Conservation (phyloP, 495 filamentous ascomycete genomes). For the Thermochaetoides thermophila region DNA sequence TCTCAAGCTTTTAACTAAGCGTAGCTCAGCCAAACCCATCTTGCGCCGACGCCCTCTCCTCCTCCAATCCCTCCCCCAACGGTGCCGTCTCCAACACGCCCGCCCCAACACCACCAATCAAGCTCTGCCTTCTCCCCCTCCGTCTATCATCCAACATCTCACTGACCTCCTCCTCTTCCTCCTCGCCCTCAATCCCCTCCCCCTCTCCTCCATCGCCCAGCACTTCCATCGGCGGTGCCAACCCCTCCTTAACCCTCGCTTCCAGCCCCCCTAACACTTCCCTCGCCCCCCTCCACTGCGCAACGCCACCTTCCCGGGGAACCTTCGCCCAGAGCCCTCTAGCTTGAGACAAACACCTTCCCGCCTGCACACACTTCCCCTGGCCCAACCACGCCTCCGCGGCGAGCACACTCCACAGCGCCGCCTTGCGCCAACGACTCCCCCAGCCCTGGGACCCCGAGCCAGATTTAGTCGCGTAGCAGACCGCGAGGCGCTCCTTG, state of each 20-base stretch:
- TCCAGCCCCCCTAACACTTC: conserved; percentile 51
- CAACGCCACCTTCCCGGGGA: conserved; percentile 38
- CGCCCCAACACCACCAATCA: conserved; percentile 17
- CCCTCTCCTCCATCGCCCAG: conserved; percentile 20
- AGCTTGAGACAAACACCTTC: conserved; percentile 56
- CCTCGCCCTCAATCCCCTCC: conserved; percentile 9
- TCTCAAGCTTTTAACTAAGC: too few relatives aligned
- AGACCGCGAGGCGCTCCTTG: conserved; percentile 69
- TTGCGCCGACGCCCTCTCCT: neutral
- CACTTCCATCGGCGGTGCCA: conserved; percentile 12
- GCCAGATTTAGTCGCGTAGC: conserved; percentile 60
- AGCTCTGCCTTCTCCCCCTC: conserved; percentile 27
- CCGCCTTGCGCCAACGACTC: conserved; percentile 62
- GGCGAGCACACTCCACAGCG: conserved; percentile 74
- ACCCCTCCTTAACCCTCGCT: conserved; percentile 41
- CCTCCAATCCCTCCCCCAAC: conserved; percentile 12
- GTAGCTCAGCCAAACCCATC: conserved; percentile 19
- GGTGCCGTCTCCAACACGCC: conserved; percentile 36
- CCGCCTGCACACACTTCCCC: conserved; percentile 53
- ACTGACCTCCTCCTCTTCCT: conserved; percentile 44
- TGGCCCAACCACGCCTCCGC: conserved; percentile 69
- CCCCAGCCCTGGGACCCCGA: conserved; percentile 51
- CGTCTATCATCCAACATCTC: conserved; percentile 29
- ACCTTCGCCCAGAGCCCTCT: conserved; percentile 50
- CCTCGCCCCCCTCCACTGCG: conserved; percentile 39